A percentile compares a stretch with the other conserved stretches of the same genome.
Evolutionary conservation across 148 eudicot species (phyloP).

Genomic region (Heliamphora exappendiculata): DNA sequence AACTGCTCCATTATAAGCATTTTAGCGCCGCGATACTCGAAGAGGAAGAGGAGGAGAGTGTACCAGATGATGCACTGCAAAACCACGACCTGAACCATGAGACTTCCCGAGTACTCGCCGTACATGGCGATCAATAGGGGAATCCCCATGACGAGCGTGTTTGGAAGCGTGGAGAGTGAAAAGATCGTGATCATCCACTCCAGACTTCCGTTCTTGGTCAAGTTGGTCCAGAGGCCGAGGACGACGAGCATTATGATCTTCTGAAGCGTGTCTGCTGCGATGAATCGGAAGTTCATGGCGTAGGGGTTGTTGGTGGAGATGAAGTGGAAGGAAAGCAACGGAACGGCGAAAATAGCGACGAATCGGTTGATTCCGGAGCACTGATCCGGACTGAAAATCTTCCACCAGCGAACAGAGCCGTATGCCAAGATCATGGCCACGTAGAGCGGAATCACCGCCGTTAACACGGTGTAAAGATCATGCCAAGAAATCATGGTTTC

Average conservation of each 20-base stretch:
- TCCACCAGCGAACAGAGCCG: constrained; percentile 89
- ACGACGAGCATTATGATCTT: constrained; percentile 48
- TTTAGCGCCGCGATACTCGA: constrained; percentile 73
- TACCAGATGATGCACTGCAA: constrained; percentile 79
- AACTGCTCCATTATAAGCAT: constrained; percentile 74
- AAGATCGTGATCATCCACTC: constrained; percentile 76
- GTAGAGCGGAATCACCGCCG: constrained; percentile 74
- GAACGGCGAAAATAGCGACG: constrained; percentile 73
- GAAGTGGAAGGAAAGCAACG: constrained; percentile 68
- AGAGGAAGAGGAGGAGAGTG: constrained; percentile 52
- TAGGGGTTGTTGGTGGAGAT: constrained; percentile 65
- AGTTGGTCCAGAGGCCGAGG: constrained; percentile 44
- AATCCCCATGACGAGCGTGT: constrained; percentile 80
- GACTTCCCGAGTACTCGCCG: constrained; percentile 40
- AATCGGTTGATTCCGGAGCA: constrained; percentile 83
- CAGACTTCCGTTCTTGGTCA: constrained; percentile 42
- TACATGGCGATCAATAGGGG: constrained; percentile 73
- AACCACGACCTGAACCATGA: constrained; percentile 76
- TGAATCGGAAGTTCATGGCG: constrained; percentile 54
- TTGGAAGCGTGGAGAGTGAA: constrained; percentile 63
- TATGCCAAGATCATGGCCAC: constrained; percentile 84
- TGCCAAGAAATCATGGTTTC: constrained; percentile 52
- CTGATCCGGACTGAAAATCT: constrained; percentile 75
- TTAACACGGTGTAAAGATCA: constrained; percentile 64
- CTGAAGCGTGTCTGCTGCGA: constrained; percentile 72